Evolutionary conservation across 2,329 filamentous ascomycete species (phyloP).

Genomic region (Claviceps pazoutovae): DNA sequence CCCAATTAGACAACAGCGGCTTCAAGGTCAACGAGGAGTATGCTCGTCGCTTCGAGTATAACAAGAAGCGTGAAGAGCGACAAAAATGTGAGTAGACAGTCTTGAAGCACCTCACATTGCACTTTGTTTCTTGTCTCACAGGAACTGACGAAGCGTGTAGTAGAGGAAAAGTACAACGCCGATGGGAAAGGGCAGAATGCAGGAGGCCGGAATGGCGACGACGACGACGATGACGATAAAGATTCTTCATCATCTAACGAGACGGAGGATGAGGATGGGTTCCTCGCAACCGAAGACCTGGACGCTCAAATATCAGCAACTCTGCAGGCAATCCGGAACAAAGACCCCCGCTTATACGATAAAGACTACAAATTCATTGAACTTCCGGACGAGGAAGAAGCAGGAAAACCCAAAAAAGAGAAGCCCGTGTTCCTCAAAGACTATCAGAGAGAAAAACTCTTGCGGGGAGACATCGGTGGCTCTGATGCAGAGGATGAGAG

Average conservation of each 20-base stretch:
- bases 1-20: constrained; percentile 25
- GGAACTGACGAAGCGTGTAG: constrained; percentile 26
- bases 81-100: constrained; percentile 42
- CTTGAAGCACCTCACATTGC: not conserved
- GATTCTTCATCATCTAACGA: constrained; percentile 62
- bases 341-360: constrained; percentile 87
- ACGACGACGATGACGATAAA: constrained; percentile 34
- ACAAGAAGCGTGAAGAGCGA: constrained; percentile 88
- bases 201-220: not conserved
- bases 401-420: constrained; percentile 45
- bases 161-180: constrained; percentile 72
- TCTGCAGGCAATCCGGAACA: constrained; percentile 72
- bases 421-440: constrained; percentile 78
- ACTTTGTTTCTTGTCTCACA: not conserved
- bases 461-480: constrained; percentile 53
- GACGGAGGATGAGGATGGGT: constrained; percentile 80
- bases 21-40: constrained; percentile 87
- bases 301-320: constrained; percentile 82
- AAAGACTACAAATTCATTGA: constrained; percentile 64
- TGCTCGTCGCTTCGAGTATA: constrained; percentile 82
- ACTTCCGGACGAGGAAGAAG: constrained; percentile 38
- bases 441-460: constrained; percentile 83
- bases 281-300: constrained; percentile 70
- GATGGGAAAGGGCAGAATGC: constrained; percentile 21
- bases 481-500: constrained; percentile 46